Evolutionary conservation across 1,284 basidiomycete genomes (phyloP), one percentile per base, ranked within the genome.

Genomic region (Moesziomyces sp.): DNA sequence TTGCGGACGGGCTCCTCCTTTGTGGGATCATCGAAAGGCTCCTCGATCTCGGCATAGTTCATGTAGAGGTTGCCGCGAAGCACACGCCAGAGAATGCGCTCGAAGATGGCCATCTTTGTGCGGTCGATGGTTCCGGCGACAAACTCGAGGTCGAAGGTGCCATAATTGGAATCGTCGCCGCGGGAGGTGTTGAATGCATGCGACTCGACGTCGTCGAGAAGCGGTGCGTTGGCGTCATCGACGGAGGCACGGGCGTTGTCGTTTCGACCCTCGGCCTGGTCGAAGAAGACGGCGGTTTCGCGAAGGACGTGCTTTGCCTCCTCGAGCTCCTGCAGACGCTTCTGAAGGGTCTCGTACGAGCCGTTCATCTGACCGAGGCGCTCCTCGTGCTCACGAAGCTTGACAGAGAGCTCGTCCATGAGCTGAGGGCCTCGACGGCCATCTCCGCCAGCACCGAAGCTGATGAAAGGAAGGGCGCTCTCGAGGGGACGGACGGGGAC

Each of bases 11-110:
- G 78, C 54, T 82, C 79, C 23, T 83, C 85, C 2, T 91, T 92
- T 46, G 87, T 88, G 16, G 94, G 91, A 82, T 98, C 92, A 62
- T 94, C 88, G 82, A 99, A 97, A 1, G 94, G 92, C 79, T 96
- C 92, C 46, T 89, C 89, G 79, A 99, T 99, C 86, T 99, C 95
- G 73, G 85, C 83, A 86, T 98, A 94, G 87, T 99, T 99, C 95
- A 99, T 98, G 88, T 97, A 99, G 34, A 99, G 87, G 85, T 99
- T 99, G 58, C 97, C 97, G 70, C 97, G 91, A 28, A 99, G 88
- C 28, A 99, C 93, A 78, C 97, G 93, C 96, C 97, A 99, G 58
- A 99, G 89, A 23, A 99, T 93, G 40, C 97, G 92, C 86, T 99
- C 97, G 61, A 99, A 97, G 11, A 93, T 97, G 2, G 93, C 89